Evolutionary conservation across 192 early-diverging fungal species (phyloP), one percentile per base, ranked within the genome.

Genomic region (Podila horticola): DNA sequence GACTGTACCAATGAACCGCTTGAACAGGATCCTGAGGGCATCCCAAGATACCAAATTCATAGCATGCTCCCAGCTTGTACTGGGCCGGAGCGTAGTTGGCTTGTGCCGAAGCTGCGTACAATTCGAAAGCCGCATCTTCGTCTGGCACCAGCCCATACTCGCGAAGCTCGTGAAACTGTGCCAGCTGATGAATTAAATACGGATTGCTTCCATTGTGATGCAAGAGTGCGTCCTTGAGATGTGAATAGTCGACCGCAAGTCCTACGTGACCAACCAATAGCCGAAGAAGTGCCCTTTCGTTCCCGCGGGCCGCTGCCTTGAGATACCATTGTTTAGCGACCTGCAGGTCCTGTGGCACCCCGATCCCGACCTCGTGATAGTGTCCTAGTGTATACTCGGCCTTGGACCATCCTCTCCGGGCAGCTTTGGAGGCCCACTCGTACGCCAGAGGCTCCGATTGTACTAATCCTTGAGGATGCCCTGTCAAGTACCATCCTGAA

Each of bases 31-130:
- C 92, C 4, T 86, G 85, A 0, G 84, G 84, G 75, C 90, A 89
- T 6, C 89, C 93, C 51, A 91, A 86, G 60, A 91, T 74, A 19
- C 94, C 95, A 83, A 90, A 92, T 83, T 97, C 94, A 65, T 89
- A 93, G 36, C 92, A 84, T 52, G 89, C 86, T 4, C 94, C 96
- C 36, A 98, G 84, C 64, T 92, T 89, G 76, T 93, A 91, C 65
- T 94, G 91, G 22, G 93, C 91, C 2, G 89, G 88, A 20, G 89
- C 83, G 48, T 92, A 91, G 12, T 92, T 93, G 17, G 92, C 77
- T 11, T 84, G 84, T 0, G 94, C 92, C 11, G 93, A 68, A 10
- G 77, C 71, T 15, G 55, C 67, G 15, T 81, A 81, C 24, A 81
- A 26, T 28, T 73, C 77, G 22, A 81, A 69, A 20, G 77, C 77